phyloP scores from a whole-genome alignment of 148 eudicot species.

The Nepenthes gracilis region DNA sequence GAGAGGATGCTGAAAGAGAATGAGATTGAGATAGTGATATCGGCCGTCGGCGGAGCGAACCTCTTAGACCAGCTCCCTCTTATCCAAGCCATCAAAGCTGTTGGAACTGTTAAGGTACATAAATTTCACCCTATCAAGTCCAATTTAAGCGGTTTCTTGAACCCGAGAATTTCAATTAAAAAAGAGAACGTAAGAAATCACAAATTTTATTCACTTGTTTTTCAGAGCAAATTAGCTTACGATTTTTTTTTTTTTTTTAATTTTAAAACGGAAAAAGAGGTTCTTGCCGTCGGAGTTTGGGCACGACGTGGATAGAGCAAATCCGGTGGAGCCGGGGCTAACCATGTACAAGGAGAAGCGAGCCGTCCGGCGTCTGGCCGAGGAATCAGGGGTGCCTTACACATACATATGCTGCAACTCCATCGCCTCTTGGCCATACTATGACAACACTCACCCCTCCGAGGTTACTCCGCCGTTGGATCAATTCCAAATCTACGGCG shows the following conservation, averaged over 20 bases:
- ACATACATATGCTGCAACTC: conserved; percentile 43
- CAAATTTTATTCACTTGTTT: background rate
- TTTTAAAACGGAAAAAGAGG: background rate
- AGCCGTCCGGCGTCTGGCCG: conserved; percentile 15
- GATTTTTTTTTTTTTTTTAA: no score
- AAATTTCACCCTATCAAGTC: background rate
- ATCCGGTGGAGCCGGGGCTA: conserved; percentile 39
- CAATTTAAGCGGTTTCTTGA: no score
- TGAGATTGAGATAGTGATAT: conserved; percentile 47
- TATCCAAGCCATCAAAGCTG: conserved; percentile 36
- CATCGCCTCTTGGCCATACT: conserved; percentile 47
- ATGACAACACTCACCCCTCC: conserved; percentile 34
- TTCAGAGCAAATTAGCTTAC: background rate
- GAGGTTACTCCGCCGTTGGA: conserved; percentile 32
- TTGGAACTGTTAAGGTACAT: conserved; percentile 39
- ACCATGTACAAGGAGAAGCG: conserved; percentile 33
- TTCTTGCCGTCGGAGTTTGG: conserved; percentile 40
- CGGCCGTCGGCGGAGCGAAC: conserved; percentile 42
- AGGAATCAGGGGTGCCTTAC: conserved; percentile 24
- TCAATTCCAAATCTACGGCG: conserved; percentile 36
- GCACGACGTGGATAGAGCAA: conserved; percentile 40
- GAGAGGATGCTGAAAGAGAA: conserved; percentile 32
- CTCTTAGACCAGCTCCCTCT: conserved; percentile 40
- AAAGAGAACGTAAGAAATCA: no score
- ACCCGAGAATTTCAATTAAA: no score